Evolutionary conservation across 768 basidiomycete genomes (phyloP).

Genomic region (Agrocybe chaxingu): DNA sequence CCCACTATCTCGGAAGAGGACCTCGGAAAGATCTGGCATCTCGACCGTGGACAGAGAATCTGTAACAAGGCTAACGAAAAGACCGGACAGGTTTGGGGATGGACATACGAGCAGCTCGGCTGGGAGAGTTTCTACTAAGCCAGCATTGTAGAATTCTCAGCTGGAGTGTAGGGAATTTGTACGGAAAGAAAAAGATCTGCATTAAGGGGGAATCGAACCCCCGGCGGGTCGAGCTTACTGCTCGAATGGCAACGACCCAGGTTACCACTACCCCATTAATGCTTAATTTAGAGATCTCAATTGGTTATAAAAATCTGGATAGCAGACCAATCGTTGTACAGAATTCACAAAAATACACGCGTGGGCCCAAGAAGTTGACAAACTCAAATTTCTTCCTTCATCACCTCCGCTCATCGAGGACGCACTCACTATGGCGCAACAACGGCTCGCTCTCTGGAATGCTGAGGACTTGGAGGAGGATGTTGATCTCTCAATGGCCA

Average conservation of each 20-base stretch:
- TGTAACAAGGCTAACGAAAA: conserved; percentile 35
- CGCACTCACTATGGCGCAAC: conserved; percentile 49
- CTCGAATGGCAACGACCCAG: conserved; percentile 4
- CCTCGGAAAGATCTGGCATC: conserved; percentile 36
- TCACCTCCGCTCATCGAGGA: conserved; percentile 10
- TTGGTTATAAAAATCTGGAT: neutral
- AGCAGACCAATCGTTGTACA: too few species aligned
- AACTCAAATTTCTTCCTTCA: conserved; percentile 29
- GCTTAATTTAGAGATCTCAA: conserved; percentile 2
- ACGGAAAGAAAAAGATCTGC: conserved; percentile 31
- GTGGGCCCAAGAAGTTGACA: conserved; percentile 21
- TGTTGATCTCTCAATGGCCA: conserved; percentile 66
- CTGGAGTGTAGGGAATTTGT: neutral
- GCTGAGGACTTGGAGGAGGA: conserved; percentile 81
- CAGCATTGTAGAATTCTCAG: neutral
- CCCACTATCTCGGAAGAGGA: conserved; percentile 30
- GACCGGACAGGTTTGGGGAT: conserved; percentile 33
- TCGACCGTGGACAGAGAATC: conserved; percentile 39
- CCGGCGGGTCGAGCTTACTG: conserved; percentile 67
- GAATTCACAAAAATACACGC: neutral
- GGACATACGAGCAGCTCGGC: conserved; percentile 35
- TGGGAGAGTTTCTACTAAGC: conserved; percentile 24
- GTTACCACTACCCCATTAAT: conserved; percentile 21
- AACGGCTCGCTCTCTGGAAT: conserved; percentile 72
- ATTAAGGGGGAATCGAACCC: conserved; percentile 88